Base-by-base conservation (phyloP, 129 eudicot genomes). In the Ambrosia artemisiifolia region DNA sequence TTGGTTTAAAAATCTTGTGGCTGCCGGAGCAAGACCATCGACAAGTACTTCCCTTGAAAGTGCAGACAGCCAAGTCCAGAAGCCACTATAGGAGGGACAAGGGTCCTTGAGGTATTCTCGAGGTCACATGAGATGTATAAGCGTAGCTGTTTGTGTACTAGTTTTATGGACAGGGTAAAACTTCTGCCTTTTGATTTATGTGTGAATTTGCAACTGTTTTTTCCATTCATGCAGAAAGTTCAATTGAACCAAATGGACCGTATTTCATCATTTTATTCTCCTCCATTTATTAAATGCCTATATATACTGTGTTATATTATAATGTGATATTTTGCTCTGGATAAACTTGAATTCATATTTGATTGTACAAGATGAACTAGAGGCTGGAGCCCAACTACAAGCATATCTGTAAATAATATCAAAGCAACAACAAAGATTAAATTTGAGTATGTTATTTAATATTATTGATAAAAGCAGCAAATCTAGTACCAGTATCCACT, bases 1-100 rank as follows among this genome's bases (percentile, higher is more conserved):
- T 19, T 93, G 98, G 98, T 90, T 93, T 67, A 87, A 84, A 75
- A 93, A 85, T 79, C 88, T 93, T 14, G 84, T 85, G 42, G 67
- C 91, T 17, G 74, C 83, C 1, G 98, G 98, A 28, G 88, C 89
- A 40, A 90, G 82, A 75, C 96, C 95, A 14, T 80, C 92, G 11
- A 78, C 83, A 43, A 85, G 95, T 71, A 69, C 90, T 24, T 85
- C 87, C 24, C 65, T 85, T 57, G 86, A 85, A 74, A 83, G 65
- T 14, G 71, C 74, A 20, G 79, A 85, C 10, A 81, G 77, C 32
- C 76, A 72, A 18, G 75, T 62, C 35, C 74, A 76, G 63, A 76
- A 57, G 24, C 88, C 69, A 30, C 78, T 75, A 61, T 75, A 46
- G 56, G 74, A 50, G 42, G 71, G 66, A 48, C 84, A 72, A 14